A percentile compares a stretch with the other conserved stretches of the same genome.
These are phyloP conservation scores for Lipomyces sp. DNA, from an alignment of 805 yeast genomes.

Conservation along the genomic window DNA sequence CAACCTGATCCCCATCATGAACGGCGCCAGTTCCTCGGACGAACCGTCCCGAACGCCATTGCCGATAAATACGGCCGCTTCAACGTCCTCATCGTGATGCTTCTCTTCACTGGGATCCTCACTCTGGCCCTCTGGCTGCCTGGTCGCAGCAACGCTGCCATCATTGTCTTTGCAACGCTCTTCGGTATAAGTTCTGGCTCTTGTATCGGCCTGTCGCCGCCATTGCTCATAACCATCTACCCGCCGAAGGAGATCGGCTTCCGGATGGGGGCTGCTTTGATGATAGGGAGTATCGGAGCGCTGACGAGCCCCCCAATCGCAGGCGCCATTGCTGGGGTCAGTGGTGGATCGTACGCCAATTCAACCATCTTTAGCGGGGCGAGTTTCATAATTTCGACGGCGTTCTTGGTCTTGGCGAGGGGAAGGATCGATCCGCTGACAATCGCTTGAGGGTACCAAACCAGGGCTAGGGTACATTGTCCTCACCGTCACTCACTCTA, in stretches of 20 bases:
- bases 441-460: no score
- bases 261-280: conserved; percentile 54
- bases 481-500: no score
- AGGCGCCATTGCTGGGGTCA: no score
- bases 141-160: conserved; percentile 50
- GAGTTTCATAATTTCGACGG: no score
- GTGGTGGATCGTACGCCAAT: no score
- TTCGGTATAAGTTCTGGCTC: conserved; percentile 46
- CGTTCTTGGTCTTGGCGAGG: no score
- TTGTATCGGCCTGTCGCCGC: conserved; percentile 43
- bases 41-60: conserved; percentile 53
- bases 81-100: conserved; percentile 54
- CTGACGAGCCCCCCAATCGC: no score
- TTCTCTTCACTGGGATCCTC: conserved; percentile 49
- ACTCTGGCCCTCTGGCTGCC: conserved; percentile 69
- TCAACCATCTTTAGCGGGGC: no score
- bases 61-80: conserved; percentile 58
- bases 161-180: conserved; percentile 41
- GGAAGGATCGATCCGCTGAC: no score
- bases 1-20: conserved; percentile 40
- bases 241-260: conserved; percentile 40
- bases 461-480: no score
- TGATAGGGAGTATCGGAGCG: no score
- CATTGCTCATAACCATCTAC: conserved; percentile 42
- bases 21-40: conserved; percentile 46